Evolutionary conservation across 2,329 filamentous ascomycete genomes (phyloP).

Genomic region (Colletotrichum noveboracense): DNA sequence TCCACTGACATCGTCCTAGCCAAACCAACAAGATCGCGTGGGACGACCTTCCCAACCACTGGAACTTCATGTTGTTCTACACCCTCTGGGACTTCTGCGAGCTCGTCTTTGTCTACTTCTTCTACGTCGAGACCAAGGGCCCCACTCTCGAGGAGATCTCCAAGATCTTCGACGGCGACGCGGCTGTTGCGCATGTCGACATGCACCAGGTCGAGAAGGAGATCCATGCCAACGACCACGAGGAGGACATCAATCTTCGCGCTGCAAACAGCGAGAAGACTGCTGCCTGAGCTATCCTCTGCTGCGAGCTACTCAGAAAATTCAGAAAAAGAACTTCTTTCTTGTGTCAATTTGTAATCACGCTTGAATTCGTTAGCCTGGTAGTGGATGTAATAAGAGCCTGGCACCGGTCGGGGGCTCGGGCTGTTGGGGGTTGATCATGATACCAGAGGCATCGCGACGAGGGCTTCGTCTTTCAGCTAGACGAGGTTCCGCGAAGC

Average conservation of each 20-base stretch:
- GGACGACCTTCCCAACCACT: conserved; percentile 62
- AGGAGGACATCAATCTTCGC: conserved; percentile 35
- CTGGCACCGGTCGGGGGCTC: not conserved
- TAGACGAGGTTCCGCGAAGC: not conserved
- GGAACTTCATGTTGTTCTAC: conserved; percentile 72
- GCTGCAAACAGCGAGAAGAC: conserved; percentile 25
- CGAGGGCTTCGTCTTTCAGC: not conserved
- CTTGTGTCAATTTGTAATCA: conserved; percentile 6
- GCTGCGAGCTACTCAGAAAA: not conserved
- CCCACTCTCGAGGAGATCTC: conserved; percentile 74
- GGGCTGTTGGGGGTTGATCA: not conserved
- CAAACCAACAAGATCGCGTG: conserved; percentile 70
- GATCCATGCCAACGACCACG: conserved; percentile 39
- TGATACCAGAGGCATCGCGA: conserved; percentile 19
- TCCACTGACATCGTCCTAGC: conserved; percentile 33
- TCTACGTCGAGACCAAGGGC: conserved; percentile 74
- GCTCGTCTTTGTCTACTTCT: conserved; percentile 67
- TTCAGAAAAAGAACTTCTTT: not conserved
- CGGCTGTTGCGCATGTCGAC: conserved; percentile 60
- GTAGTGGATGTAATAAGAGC: conserved; percentile 10
- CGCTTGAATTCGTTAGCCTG: not conserved
- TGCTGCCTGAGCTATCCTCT: conserved; percentile 15
- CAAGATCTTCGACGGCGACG: conserved; percentile 72
- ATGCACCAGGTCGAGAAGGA: conserved; percentile 62
- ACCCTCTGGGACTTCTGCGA: conserved; percentile 67